Base-by-base conservation (phyloP, 2,329 filamentous ascomycete genomes). In the Claviceps sp. region DNA sequence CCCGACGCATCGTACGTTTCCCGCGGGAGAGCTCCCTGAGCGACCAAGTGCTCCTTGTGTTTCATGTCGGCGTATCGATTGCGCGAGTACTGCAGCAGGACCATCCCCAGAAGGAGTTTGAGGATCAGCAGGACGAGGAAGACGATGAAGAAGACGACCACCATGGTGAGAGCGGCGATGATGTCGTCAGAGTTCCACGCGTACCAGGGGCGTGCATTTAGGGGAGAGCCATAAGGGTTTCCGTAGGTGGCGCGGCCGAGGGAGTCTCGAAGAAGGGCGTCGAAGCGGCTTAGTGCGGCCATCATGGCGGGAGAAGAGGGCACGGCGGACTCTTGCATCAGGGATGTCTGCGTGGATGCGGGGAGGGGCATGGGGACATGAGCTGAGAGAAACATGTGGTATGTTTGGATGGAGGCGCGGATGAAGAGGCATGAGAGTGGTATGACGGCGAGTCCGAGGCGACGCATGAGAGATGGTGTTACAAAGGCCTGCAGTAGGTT, bases 401-500 rank as follows among this genome's bases (percentile, higher is more conserved):
- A 98, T 6, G 91, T 96, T 65, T 98, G 93, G 44, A 97, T 78
- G 1, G 88, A 90, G 47, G 94, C 89, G 44, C 94, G 83, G 65
- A 98, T 93, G 68, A 98, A 96, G 47, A 98, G 81, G 60, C 90
- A 97, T 1, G 90, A 91, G 0, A 98, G 75, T 0, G 93, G 93
- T 47, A 98, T 86, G 34, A 97, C 84, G 0, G 93, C 93, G 1
- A 98, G 74, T 1, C 93, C 93, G 0, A 98, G 79, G 18, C 93
- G 82, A 54, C 90, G 87, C 4, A 89, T 95, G 2, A 98, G 73
- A 24, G 94, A 91, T 26, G 93, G 90, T 24, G 94, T 86, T 13
- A 84, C 82, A 63, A 98, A 98, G 3, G 91, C 91, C 83, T 87
- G 26, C 26, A 16, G 8, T 18, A 20, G 49, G 42, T 43, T 13